A percentile compares a stretch with the other conserved stretches of the same genome.
Conservation (phyloP, 106 monocot species). For the Dendrobium nobile region DNA sequence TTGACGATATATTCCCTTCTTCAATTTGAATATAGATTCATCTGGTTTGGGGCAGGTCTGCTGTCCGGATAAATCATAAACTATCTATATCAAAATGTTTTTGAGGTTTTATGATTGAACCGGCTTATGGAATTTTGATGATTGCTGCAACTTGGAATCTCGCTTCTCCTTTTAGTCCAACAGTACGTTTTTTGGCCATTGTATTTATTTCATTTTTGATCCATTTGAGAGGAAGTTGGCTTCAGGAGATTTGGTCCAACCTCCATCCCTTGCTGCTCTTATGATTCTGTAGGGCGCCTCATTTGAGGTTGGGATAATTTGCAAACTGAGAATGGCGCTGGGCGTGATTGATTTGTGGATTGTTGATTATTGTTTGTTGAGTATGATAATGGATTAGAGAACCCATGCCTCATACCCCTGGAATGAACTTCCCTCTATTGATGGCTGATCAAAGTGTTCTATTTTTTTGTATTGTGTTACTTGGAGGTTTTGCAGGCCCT, state of each 20-base stretch:
- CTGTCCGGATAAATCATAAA: neutral
- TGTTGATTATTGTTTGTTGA: neutral
- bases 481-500: neutral
- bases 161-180: neutral
- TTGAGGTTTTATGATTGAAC: neutral
- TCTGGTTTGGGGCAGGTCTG: neutral
- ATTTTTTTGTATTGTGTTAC: neutral
- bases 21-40: neutral
- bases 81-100: neutral
- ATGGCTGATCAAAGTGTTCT: neutral
- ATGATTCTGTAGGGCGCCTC: neutral
- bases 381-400: neutral
- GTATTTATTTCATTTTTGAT: neutral
- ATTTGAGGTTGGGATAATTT: neutral
- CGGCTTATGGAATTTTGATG: neutral
- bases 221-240: neutral
- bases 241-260: neutral
- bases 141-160: neutral
- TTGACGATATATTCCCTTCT: neutral
- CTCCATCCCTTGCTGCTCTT: neutral
- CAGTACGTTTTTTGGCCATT: neutral
- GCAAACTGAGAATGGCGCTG: neutral
- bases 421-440: neutral
- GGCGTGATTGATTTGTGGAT: constrained; percentile 1
- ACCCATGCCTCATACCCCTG: neutral